Base-by-base conservation (phyloP, 345 rosid species). In the Litchi chinensis region DNA sequence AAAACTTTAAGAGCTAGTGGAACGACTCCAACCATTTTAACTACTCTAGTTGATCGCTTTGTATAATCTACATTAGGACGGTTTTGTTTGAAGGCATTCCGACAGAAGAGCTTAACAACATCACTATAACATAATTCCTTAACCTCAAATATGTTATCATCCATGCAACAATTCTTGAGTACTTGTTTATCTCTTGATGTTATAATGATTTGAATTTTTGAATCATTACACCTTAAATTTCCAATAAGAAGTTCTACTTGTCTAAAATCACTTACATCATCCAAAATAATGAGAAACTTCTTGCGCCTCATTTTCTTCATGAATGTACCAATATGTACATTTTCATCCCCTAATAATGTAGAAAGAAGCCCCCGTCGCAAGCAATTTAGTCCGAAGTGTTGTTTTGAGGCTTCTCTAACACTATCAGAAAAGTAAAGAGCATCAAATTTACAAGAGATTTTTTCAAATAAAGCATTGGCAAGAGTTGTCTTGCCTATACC, bases 251-350 rank as follows among this genome's bases (percentile, higher is more conserved):
- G 59, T 43, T 81, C 81, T 41, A 56, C 10, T 71, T 86, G 87
- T 10, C 39, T 62, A 13, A 60, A 67, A 54, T 72, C 74, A 74
- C 73, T 56, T 54, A 86, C 87, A 64, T 86, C 37, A 9, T 86
- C 87, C 0, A 86, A 52, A 63, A 86, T 10, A 3, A 84, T 21
- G 0, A 86, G 74, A 44, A 77, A 71, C 65, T 15, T 86, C 54
- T 79, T 76, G 28, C 32, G 80, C 72, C 77, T 26, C 28, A 26
- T 41, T 43, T 13, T 77, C 59, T 15, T 66, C 46, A 67, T 59
- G 52, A 81, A 74, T 22, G 64, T 76, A 0, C 79, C 37, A 63
- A 62, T 62, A 1, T 44, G 48, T 10, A 63, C 73, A 12, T 83
- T 79, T 52, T 84, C 70, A 3, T 75, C 69, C 62, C 72, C 78